phyloP scores from a whole-genome alignment of 176 grass and related monocot genomes.

The Bolboschoenus planiculmis region DNA sequence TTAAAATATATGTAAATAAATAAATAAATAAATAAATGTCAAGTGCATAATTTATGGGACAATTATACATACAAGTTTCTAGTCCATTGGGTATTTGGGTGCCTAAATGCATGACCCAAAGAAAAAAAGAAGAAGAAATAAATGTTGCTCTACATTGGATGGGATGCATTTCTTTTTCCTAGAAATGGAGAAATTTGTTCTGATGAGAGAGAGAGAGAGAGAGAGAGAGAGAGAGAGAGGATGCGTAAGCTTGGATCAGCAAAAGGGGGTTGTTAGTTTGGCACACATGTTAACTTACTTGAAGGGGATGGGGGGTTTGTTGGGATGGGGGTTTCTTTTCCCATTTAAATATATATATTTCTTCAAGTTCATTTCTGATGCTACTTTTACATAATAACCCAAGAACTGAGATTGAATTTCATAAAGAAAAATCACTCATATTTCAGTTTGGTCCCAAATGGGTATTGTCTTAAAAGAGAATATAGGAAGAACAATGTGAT shows the following conservation, averaged over 20 bases:
- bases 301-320: slow-evolving; percentile 17
- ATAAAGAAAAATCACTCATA: neutral
- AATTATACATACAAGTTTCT: neutral
- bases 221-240: neutral
- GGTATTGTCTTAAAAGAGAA: neutral
- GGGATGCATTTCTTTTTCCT: neutral
- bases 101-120: too few relatives aligned
- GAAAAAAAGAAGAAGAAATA: too few relatives aligned
- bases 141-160: neutral
- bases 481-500: neutral
- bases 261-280: slow-evolving; percentile 22
- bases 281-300: slow-evolving; percentile 23
- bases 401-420: neutral
- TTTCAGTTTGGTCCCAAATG: neutral
- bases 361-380: neutral
- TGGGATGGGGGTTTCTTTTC: slow-evolving; percentile 3
- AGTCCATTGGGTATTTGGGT: neutral
- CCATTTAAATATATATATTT: neutral
- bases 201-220: neutral
- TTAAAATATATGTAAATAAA: too few relatives aligned
- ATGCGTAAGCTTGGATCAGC: slow-evolving; percentile 24
- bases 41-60: neutral
- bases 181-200: slow-evolving; percentile 1
- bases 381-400: neutral
- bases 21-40: too few relatives aligned